A percentile compares a stretch with the other conserved stretches of the same genome.
phyloP scores from a whole-genome alignment of 1,284 basidiomycete genomes.

The Sporisorium graminicola region DNA sequence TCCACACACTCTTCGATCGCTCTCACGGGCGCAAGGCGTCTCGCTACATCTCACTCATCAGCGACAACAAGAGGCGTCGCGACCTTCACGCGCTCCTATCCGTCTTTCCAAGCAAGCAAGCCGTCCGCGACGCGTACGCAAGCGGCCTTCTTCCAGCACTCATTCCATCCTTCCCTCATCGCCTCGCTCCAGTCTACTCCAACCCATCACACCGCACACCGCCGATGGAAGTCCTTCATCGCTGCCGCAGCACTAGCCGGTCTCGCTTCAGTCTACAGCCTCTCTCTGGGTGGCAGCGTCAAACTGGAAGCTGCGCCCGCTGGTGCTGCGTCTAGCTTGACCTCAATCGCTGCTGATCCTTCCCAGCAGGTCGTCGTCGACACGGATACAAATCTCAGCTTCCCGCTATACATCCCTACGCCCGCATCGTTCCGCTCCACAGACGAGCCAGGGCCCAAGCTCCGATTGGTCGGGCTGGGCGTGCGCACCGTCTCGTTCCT shows the following conservation, averaged over 20 bases:
- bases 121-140: neutral
- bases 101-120: constrained; percentile 12
- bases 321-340: constrained; percentile 6
- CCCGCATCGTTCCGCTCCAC: constrained; percentile 18
- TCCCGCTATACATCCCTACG: constrained; percentile 38
- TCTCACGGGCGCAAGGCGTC: neutral
- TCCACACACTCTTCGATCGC: neutral
- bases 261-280: constrained; percentile 5
- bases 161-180: constrained; percentile 15
- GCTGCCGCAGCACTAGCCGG: constrained; percentile 12
- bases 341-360: constrained; percentile 7
- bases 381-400: constrained; percentile 35
- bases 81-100: constrained; percentile 30
- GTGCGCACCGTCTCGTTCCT: constrained; percentile 86
- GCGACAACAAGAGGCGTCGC: constrained; percentile 11
- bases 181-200: neutral
- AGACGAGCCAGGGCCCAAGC: constrained; percentile 69
- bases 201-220: neutral
- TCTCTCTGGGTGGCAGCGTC: constrained; percentile 4
- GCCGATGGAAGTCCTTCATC: neutral
- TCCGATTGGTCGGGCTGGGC: constrained; percentile 80
- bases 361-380: constrained; percentile 32
- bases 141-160: constrained; percentile 30
- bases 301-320: constrained; percentile 25
- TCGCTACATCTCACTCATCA: neutral